Evolutionary conservation across 345 rosid species (phyloP), one percentile per base, ranked within the genome.

Genomic region (Gossypium thurberi): DNA sequence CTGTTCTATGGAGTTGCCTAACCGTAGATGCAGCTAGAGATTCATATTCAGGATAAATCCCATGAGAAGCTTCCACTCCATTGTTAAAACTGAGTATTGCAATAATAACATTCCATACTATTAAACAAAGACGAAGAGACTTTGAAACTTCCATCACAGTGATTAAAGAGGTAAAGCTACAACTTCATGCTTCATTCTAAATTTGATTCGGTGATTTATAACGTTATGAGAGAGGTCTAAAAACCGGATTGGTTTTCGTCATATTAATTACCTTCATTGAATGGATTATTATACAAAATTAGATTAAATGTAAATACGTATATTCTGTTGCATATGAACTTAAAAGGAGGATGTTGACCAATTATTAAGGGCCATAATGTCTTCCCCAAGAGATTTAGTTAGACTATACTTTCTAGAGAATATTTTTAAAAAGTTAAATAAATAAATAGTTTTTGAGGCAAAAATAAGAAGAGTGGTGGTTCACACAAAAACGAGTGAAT

Each of bases 1-100:
- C 76, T 7, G 76, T 74, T 62, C 52, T 40, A 10, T 74, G 70
- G 62, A 62, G 47, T 74, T 64, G 50, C 20, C 7, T 20, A 3
- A 74, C 62, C 0, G 10, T 50, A 40, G 23, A 3, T 33, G 70
- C 53, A 37, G 15, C 10, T 4, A 73, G 69, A 33, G 37, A 28
- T 21, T 73, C 61, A 40, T 2, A 63, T 0, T 63, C 52, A 28
- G 70, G 70, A 10, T 20, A 51, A 52, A 64, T 1, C 50, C 23
- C 21, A n/a, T 74, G 70, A 33, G 60, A n/a, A 14, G 63, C 70
- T 33, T 51, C 25, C 40, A 74, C 70, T 2, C 51, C 70, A 21
- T 37, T 52, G 51, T 59, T 59, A 17, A 50, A 51, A 58, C 44
- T 42, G 28, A 11, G 0, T 1, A 72, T 23, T 48, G 43, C 25